Evolutionary conservation across 768 basidiomycete genomes (phyloP).

Genomic region (Russula lepida): DNA sequence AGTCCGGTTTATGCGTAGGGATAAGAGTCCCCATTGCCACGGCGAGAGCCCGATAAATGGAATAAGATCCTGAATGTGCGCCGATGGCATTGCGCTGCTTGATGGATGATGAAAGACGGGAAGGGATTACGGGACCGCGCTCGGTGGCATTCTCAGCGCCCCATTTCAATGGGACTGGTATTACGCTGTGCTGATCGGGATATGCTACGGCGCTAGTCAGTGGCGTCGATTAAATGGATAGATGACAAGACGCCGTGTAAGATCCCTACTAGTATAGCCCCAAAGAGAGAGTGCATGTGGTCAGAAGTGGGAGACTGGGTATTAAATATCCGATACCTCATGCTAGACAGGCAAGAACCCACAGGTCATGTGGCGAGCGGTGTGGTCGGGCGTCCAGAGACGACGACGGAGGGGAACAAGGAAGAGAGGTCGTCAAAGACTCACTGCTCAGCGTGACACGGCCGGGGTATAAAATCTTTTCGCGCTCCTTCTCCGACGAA

Average conservation of each 20-base stretch:
- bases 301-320: not conserved
- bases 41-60: constrained; percentile 86
- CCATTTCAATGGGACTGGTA: constrained; percentile 75
- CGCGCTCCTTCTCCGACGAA: constrained; percentile 51
- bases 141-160: constrained; percentile 53
- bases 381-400: not conserved
- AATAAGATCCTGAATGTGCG: constrained; percentile 89
- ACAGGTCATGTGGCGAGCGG: not conserved
- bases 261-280: not conserved
- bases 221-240: not conserved
- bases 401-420: constrained; percentile 14
- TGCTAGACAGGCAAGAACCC: not conserved
- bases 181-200: constrained; percentile 87
- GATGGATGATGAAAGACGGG: constrained; percentile 73
- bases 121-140: constrained; percentile 86
- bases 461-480: constrained; percentile 71
- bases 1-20: constrained; percentile 77
- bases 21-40: constrained; percentile 84
- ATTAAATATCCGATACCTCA: not conserved
- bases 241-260: not conserved
- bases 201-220: constrained; percentile 42
- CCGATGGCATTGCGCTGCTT: constrained; percentile 91
- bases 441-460: constrained; percentile 78
- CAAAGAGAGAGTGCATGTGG: not conserved
- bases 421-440: constrained; percentile 25